A percentile compares a stretch with the other conserved stretches of the same genome.
Conservation (phyloP, 2,329 filamentous ascomycete species). For the Colletotrichum camelliae region DNA sequence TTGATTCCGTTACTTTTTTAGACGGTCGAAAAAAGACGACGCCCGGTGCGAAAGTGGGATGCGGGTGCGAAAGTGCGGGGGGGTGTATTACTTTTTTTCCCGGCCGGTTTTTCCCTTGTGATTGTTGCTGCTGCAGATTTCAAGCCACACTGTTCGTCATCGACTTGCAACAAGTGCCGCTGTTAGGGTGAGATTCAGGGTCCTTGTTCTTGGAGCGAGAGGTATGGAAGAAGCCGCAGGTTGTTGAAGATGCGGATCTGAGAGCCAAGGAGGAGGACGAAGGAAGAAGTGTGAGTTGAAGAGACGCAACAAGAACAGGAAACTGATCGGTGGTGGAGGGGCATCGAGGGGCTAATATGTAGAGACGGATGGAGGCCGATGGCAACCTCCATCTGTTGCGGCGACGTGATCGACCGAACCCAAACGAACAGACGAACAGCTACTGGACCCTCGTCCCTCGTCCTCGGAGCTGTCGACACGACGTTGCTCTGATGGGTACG, state of each 20-base stretch:
- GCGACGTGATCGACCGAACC: constrained; percentile 13
- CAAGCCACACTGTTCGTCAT: constrained; percentile 22
- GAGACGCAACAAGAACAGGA: neutral
- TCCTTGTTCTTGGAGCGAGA: neutral
- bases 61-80: constrained; percentile 13
- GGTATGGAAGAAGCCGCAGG: neutral
- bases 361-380: constrained; percentile 5
- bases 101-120: neutral
- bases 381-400: neutral
- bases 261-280: neutral
- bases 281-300: neutral
- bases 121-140: neutral
- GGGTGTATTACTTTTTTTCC: neutral
- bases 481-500: neutral
- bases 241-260: neutral
- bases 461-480: constrained; percentile 8
- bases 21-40: neutral
- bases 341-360: constrained; percentile 18
- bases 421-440: neutral
- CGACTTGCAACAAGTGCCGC: constrained; percentile 7
- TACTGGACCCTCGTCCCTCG: constrained; percentile 3
- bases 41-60: constrained; percentile 14
- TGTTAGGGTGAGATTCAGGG: neutral
- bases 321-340: constrained; percentile 3
- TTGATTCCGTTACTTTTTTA: constrained; percentile 6